phyloP scores from a whole-genome alignment of 2,329 filamentous ascomycete species.

The Neofusicoccum sp. region DNA sequence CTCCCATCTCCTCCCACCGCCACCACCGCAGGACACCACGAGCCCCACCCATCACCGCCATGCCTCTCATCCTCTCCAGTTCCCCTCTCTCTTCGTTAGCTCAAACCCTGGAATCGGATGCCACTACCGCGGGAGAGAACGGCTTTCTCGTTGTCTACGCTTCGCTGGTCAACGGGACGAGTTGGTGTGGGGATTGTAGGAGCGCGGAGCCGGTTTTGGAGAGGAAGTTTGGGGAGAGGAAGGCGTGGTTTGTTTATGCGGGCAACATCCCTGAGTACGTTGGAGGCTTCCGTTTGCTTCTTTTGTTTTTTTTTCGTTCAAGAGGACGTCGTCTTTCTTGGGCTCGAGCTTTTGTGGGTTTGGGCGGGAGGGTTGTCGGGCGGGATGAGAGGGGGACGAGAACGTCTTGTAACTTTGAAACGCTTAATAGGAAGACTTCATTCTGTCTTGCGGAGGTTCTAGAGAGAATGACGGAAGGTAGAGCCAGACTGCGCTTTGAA shows the following conservation, averaged over 20 bases:
- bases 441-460: no score
- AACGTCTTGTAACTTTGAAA: no score
- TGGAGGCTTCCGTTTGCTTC: no score
- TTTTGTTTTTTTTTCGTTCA: not conserved
- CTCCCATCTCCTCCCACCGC: no score
- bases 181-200: conserved; percentile 9
- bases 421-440: no score
- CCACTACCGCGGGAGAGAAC: not conserved
- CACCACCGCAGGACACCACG: no score
- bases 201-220: not conserved
- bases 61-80: not conserved
- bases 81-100: not conserved
- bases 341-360: not conserved
- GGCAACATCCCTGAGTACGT: conserved; percentile 2
- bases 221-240: not conserved
- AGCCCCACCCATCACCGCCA: not conserved
- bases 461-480: no score
- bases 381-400: not conserved
- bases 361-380: not conserved
- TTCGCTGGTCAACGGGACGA: not conserved
- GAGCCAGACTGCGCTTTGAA: not conserved
- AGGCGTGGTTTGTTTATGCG: not conserved
- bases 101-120: not conserved
- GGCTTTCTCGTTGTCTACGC: conserved; percentile 8
- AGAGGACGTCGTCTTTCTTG: not conserved